These are phyloP conservation scores for Vachellia collinsii DNA, from an alignment of 306 rosid genomes.

Conservation along the genomic window DNA sequence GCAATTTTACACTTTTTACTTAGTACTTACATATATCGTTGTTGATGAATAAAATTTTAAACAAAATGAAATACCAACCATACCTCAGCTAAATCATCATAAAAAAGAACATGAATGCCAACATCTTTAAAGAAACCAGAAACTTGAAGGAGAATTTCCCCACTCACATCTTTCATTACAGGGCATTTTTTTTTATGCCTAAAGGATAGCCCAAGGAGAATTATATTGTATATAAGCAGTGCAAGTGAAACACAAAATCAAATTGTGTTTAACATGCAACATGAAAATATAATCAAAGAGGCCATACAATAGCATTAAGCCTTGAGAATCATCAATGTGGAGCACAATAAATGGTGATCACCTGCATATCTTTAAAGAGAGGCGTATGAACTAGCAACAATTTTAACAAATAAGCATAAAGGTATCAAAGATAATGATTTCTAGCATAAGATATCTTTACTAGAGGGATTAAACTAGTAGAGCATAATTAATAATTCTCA, in stretches of 20 bases:
- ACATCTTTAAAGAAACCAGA: conserved; percentile 67
- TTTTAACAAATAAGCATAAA: background rate
- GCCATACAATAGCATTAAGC: background rate
- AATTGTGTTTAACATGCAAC: background rate
- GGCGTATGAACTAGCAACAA: background rate
- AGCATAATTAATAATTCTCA: background rate
- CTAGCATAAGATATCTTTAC: background rate
- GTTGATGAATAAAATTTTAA: conserved; percentile 24
- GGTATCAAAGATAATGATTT: background rate
- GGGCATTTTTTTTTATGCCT: conserved; percentile 63
- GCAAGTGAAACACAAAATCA: conserved; percentile 24
- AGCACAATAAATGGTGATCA: background rate
- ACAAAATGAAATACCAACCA: conserved; percentile 24
- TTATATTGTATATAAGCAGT: conserved; percentile 9
- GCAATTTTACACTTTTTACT: conserved; percentile 16
- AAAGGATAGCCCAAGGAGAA: conserved; percentile 28
- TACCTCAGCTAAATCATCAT: conserved; percentile 78
- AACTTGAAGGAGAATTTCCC: conserved; percentile 54
- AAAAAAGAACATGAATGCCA: conserved; percentile 61
- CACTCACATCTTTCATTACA: conserved; percentile 35
- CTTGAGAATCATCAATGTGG: background rate
- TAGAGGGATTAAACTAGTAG: background rate
- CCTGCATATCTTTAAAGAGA: background rate
- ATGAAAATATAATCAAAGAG: background rate
- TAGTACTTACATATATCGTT: conserved; percentile 13